Percentiles rank a stretch among this genome's conserved stretches.
Evolutionary conservation across 345 rosid genomes (phyloP).

Genomic region (Noccaea caerulescens): DNA sequence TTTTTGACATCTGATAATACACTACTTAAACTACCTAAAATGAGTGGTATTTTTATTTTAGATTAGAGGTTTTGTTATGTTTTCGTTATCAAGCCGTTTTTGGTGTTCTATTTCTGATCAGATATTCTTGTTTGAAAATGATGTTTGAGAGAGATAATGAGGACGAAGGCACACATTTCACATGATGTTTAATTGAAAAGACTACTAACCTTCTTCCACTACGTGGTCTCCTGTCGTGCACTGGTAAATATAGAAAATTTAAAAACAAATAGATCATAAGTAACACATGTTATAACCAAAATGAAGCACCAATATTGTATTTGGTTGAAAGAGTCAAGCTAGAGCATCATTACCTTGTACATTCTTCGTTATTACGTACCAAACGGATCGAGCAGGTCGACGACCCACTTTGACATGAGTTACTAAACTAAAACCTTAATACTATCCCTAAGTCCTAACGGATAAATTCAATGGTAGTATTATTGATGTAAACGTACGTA

Average conservation of each 20-base stretch:
- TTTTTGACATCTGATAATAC: too few relatives aligned
- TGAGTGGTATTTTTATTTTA: too few relatives aligned
- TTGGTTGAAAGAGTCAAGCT: slow-evolving; percentile 8
- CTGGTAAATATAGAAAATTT: slow-evolving; percentile 4
- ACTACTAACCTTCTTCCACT: slow-evolving; percentile 32
- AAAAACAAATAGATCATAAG: slow-evolving; percentile 33
- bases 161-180: not conserved
- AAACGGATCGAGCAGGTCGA: not conserved
- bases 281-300: slow-evolving; percentile 31
- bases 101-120: not conserved
- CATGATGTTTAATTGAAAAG: slow-evolving; percentile 24
- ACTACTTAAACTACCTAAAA: too few relatives aligned
- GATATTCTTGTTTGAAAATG: slow-evolving; percentile 34
- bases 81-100: slow-evolving; percentile 8
- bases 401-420: not conserved
- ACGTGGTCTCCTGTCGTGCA: slow-evolving; percentile 10
- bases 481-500: not conserved
- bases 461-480: not conserved
- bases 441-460: not conserved
- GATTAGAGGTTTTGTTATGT: too few relatives aligned
- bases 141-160: slow-evolving; percentile 16
- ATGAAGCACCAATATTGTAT: not conserved
- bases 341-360: slow-evolving; percentile 22
- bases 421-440: not conserved
- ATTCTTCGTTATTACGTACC: not conserved